phyloP scores from a whole-genome alignment of 306 rosid species.

The Castanopsis chinensis region DNA sequence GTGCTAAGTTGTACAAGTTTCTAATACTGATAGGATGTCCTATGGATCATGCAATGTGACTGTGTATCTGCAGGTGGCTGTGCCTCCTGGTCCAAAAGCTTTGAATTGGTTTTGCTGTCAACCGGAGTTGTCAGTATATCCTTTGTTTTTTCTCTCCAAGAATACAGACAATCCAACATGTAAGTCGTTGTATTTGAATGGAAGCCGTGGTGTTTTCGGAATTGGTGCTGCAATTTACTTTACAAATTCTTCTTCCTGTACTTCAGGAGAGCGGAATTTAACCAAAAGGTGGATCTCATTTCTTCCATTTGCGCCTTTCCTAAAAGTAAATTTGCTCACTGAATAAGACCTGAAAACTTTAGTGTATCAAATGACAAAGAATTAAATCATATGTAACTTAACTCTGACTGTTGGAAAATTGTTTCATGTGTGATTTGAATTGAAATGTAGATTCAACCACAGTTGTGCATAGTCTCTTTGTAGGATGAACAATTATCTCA shows the following conservation, averaged over 20 bases:
- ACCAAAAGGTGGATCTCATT: conserved; percentile 46
- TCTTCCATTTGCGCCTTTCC: conserved; percentile 1
- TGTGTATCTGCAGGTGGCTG: conserved; percentile 59
- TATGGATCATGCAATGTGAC: conserved; percentile 10
- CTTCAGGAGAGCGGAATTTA: conserved; percentile 30
- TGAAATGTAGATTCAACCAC: background rate
- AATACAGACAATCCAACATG: conserved; percentile 41
- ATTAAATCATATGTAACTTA: too few relatives aligned
- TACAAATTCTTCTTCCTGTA: conserved; percentile 26
- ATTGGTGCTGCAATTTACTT: conserved; percentile 76
- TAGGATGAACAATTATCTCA: background rate
- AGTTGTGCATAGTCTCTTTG: background rate
- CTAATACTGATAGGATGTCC: background rate
- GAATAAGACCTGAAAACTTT: background rate
- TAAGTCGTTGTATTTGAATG: conserved; percentile 60
- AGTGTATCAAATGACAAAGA: background rate
- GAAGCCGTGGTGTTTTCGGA: conserved; percentile 70
- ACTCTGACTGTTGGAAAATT: background rate
- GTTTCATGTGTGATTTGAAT: background rate
- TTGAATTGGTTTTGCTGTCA: conserved; percentile 79
- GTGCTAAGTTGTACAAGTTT: background rate
- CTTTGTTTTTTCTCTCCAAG: conserved; percentile 71
- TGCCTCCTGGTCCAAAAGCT: conserved; percentile 84
- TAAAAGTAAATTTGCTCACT: background rate
- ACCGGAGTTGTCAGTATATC: conserved; percentile 69